phyloP scores from a whole-genome alignment of 2,329 filamentous ascomycete genomes.

The Pseudogymnoascus sp. region DNA sequence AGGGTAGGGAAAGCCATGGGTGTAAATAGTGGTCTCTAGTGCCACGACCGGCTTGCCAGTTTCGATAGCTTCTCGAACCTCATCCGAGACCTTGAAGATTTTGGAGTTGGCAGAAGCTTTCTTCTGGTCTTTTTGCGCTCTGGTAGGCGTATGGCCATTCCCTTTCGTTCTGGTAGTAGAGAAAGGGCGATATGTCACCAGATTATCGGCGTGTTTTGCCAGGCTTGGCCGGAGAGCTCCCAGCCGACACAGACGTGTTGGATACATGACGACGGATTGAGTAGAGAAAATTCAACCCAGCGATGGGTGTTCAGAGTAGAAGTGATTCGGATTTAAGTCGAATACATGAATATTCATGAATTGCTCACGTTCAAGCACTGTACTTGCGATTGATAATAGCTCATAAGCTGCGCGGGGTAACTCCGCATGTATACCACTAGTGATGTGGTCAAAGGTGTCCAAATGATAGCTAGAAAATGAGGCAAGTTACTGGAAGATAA shows the following conservation, averaged over 20 bases:
- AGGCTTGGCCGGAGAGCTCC: neutral
- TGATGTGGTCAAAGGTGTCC: neutral
- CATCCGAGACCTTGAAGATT: constrained; percentile 29
- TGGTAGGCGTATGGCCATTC: neutral
- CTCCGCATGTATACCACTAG: neutral
- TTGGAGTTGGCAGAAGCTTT: neutral
- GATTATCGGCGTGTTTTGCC: neutral
- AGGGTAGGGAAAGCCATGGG: constrained; percentile 75
- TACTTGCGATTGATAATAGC: neutral
- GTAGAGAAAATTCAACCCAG: neutral
- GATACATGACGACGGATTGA: neutral
- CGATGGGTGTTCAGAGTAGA: neutral
- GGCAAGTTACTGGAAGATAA: neutral
- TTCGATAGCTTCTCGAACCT: constrained; percentile 69
- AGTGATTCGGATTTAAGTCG: neutral
- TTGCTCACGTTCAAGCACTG: neutral
- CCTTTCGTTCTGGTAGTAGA: neutral
- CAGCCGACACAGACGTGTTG: neutral
- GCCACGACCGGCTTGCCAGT: constrained; percentile 77
- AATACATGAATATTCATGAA: neutral
- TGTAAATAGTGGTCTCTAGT: constrained; percentile 94
- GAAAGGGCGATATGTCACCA: neutral
- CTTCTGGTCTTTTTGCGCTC: neutral
- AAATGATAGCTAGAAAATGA: neutral
- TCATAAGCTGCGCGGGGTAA: neutral